phyloP scores from a whole-genome alignment of 2,329 filamentous ascomycete species.

The Cladophialophora immunda region DNA sequence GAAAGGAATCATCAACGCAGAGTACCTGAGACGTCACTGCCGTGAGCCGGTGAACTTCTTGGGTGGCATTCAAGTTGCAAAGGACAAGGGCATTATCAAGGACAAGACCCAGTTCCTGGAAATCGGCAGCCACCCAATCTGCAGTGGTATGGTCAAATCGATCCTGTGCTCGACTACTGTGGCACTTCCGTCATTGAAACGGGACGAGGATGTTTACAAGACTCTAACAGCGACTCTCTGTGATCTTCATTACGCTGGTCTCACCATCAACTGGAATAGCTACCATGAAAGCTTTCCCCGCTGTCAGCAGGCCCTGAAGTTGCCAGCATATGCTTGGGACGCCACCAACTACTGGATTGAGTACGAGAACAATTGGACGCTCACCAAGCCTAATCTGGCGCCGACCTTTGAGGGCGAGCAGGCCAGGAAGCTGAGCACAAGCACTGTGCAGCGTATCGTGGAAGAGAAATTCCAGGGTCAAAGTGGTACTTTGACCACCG shows the following conservation, averaged over 20 bases:
- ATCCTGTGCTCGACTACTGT: slow-evolving; percentile 64
- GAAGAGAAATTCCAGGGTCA: not conserved
- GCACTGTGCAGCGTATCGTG: slow-evolving; percentile 15
- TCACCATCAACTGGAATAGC: slow-evolving; percentile 75
- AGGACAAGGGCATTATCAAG: slow-evolving; percentile 67
- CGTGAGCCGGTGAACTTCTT: slow-evolving; percentile 77
- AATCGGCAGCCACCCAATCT: slow-evolving; percentile 77
- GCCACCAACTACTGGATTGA: slow-evolving; percentile 42
- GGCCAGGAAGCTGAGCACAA: slow-evolving; percentile 33
- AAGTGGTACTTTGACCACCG: slow-evolving; percentile 18
- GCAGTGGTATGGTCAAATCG: slow-evolving; percentile 73
- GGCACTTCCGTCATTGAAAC: slow-evolving; percentile 68
- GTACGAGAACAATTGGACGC: slow-evolving; percentile 42
- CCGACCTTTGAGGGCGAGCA: not conserved
- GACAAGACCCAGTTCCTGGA: slow-evolving; percentile 74
- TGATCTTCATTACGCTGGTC: slow-evolving; percentile 68
- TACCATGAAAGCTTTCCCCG: slow-evolving; percentile 68
- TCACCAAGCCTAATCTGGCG: slow-evolving; percentile 1
- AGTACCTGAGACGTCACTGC: slow-evolving; percentile 71
- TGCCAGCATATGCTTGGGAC: slow-evolving; percentile 33
- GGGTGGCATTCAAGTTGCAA: slow-evolving; percentile 55
- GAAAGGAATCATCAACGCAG: slow-evolving; percentile 64
- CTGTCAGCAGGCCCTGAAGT: slow-evolving; percentile 7
- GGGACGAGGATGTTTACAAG: slow-evolving; percentile 70
- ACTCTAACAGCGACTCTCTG: slow-evolving; percentile 67